Conservation (phyloP, 2,329 filamentous ascomycete genomes). For the Elsinoe ampelina region DNA sequence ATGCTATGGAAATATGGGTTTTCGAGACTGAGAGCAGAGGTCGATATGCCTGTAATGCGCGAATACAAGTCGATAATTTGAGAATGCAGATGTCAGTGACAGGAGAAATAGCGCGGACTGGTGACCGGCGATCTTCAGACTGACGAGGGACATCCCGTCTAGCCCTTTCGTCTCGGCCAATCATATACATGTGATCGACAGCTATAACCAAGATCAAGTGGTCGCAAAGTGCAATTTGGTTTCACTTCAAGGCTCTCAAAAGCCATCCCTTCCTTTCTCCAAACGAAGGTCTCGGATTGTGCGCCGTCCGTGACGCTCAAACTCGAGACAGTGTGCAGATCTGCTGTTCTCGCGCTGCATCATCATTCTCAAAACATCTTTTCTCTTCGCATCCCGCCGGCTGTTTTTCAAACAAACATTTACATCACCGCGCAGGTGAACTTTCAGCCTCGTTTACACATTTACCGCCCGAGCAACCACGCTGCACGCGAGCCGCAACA, state of each 20-base stretch:
- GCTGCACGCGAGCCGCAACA: background rate
- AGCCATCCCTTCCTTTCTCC: background rate
- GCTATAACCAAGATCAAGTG: background rate
- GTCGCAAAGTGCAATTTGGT: constrained; percentile 10
- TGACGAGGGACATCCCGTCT: background rate
- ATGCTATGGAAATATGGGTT: too few relatives aligned
- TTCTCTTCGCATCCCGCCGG: constrained; percentile 4
- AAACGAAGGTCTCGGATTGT: background rate
- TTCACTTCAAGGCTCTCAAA: background rate
- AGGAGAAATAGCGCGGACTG: background rate
- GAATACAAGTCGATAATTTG: background rate
- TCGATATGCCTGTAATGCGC: background rate
- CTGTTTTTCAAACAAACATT: constrained; percentile 11
- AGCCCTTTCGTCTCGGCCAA: background rate
- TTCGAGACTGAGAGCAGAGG: background rate
- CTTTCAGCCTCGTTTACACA: constrained; percentile 10
- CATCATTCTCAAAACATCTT: background rate
- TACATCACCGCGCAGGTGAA: constrained; percentile 10
- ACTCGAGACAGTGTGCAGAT: constrained; percentile 5
- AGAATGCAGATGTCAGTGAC: background rate
- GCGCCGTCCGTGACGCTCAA: background rate
- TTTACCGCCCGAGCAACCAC: constrained; percentile 3
- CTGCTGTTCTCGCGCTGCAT: background rate
- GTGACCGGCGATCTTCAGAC: background rate
- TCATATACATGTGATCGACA: constrained; percentile 1